Percentiles rank a stretch among this genome's conserved stretches.
Evolutionary conservation across 352 stramenopile species (phyloP).

Genomic region (Phytopythium kandeliae): DNA sequence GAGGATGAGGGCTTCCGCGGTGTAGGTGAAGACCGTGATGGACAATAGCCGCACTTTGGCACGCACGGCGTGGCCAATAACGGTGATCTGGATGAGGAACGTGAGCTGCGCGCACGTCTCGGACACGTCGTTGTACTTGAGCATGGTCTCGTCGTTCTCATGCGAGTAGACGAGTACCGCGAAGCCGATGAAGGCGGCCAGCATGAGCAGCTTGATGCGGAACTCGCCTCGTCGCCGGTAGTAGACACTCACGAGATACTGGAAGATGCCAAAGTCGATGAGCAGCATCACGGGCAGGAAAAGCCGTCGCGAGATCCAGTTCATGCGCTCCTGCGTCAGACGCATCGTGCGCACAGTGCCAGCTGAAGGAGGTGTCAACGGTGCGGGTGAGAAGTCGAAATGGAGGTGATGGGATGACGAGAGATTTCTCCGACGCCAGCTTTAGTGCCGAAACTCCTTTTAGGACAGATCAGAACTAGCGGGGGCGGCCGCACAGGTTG

Average conservation of each 20-base stretch:
- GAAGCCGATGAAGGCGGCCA: conserved; percentile 16
- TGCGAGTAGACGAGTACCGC: conserved; percentile 16
- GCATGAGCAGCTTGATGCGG: conserved; percentile 7
- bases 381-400: too few relatives aligned
- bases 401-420: too few relatives aligned
- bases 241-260: conserved; percentile 13
- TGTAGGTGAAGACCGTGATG: too few relatives aligned
- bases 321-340: conserved; percentile 10
- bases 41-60: neutral
- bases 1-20: too few relatives aligned
- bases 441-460: too few relatives aligned
- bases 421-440: too few relatives aligned
- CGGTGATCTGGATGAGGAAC: conserved; percentile 25
- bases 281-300: conserved; percentile 13
- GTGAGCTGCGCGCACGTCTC: conserved; percentile 20
- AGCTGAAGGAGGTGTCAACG: too few relatives aligned
- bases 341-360: too few relatives aligned
- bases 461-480: too few relatives aligned
- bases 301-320: conserved; percentile 5
- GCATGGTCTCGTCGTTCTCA: conserved; percentile 10
- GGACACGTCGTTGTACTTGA: conserved; percentile 21
- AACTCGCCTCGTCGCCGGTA: conserved; percentile 12
- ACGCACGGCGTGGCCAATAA: neutral
- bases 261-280: conserved; percentile 6
- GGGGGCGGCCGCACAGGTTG: too few relatives aligned